phyloP scores from a whole-genome alignment of 768 basidiomycete species.

The Favolaschia claudopus region DNA sequence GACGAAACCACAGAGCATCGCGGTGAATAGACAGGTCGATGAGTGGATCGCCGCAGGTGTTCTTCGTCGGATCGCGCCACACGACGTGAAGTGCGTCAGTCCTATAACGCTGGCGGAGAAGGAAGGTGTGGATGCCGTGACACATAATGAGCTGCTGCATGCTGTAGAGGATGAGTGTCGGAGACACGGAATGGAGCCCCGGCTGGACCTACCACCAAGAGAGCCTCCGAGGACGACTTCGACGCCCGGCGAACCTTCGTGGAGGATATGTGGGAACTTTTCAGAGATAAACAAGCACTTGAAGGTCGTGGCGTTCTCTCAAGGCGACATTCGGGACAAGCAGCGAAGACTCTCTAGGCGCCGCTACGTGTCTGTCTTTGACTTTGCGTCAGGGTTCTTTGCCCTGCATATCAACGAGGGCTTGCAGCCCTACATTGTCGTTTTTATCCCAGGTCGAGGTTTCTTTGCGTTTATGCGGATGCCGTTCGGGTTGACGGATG shows the following conservation, averaged over 20 bases:
- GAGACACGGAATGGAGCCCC: conserved; percentile 27
- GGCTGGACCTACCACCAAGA: conserved; percentile 31
- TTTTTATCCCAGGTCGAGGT: conserved; percentile 46
- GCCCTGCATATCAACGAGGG: conserved; percentile 26
- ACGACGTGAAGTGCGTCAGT: conserved; percentile 42
- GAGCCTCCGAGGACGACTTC: background rate
- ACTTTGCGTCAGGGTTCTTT: conserved; percentile 48
- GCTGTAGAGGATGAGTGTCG: conserved; percentile 42
- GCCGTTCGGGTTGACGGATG: conserved; percentile 49
- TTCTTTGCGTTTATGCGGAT: conserved; percentile 42
- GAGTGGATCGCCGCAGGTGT: conserved; percentile 43
- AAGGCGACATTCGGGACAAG: conserved; percentile 47
- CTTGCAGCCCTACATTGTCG: conserved; percentile 36
- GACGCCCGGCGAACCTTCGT: conserved; percentile 31
- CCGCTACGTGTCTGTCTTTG: conserved; percentile 41
- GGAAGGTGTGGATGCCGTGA: conserved; percentile 23
- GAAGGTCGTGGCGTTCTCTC: conserved; percentile 36
- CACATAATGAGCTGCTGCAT: conserved; percentile 41
- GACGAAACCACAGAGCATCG: conserved; percentile 39
- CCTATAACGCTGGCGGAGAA: conserved; percentile 46
- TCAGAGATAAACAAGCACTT: conserved; percentile 40
- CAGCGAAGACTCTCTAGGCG: conserved; percentile 45
- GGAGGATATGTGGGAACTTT: conserved; percentile 50
- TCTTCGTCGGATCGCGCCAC: conserved; percentile 33
- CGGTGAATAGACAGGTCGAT: conserved; percentile 38